phyloP scores from a whole-genome alignment of 23 red algal species.

The Cyanidioschyzon merolae region DNA sequence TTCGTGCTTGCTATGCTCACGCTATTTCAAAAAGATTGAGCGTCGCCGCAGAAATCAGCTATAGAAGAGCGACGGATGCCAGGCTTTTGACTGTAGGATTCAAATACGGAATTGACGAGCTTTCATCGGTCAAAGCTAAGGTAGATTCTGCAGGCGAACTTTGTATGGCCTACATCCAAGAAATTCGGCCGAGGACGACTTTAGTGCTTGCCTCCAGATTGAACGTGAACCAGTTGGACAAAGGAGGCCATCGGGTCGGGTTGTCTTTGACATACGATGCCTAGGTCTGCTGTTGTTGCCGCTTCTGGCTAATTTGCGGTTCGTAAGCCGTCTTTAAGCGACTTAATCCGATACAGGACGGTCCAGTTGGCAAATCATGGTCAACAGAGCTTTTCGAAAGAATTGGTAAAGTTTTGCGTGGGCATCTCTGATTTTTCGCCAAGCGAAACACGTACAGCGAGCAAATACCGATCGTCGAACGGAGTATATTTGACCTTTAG shows the following conservation, averaged over 20 bases:
- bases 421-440: too few species aligned
- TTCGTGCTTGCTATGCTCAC: slow-evolving; percentile 62
- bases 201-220: slow-evolving; percentile 54
- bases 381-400: too few species aligned
- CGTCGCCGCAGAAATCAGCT: slow-evolving; percentile 48
- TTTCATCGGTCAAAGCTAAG: slow-evolving; percentile 63
- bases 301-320: too few species aligned
- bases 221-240: slow-evolving; percentile 34
- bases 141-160: slow-evolving; percentile 45
- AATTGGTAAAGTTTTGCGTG: too few species aligned
- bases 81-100: slow-evolving; percentile 35
- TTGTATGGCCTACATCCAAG: slow-evolving; percentile 56
- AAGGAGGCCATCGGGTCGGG: slow-evolving; percentile 50
- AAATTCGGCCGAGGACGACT: slow-evolving; percentile 65
- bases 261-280: slow-evolving; percentile 33
- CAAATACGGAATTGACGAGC: slow-evolving; percentile 45
- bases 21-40: slow-evolving; percentile 47
- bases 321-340: too few species aligned
- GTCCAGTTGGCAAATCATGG: too few species aligned
- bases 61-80: slow-evolving; percentile 21
- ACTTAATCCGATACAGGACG: too few species aligned
- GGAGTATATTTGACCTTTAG: too few species aligned
- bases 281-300: too few species aligned
- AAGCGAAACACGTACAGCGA: too few species aligned
- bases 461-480: too few species aligned